Evolutionary conservation across 495 filamentous ascomycete species (phyloP).

Genomic region (Alectoria sarmentosa): DNA sequence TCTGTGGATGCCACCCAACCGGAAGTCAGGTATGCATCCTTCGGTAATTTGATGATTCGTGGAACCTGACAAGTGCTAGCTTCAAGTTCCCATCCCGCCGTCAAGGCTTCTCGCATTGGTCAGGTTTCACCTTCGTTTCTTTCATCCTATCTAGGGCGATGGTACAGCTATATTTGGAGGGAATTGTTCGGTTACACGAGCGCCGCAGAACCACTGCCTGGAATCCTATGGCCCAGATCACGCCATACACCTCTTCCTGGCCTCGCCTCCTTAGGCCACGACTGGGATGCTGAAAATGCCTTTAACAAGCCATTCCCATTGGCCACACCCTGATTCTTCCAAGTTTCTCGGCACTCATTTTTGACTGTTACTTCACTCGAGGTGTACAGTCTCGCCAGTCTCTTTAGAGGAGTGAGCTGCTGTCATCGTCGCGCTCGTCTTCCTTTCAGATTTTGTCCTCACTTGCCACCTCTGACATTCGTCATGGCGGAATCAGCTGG

Average conservation of each 20-base stretch:
- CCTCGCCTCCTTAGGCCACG: not conserved
- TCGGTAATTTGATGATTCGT: not conserved
- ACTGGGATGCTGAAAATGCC: not conserved
- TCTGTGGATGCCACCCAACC: not conserved
- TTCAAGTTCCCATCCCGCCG: not conserved
- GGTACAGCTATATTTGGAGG: not conserved
- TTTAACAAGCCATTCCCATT: not conserved
- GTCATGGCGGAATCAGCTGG: slow-evolving; percentile 10
- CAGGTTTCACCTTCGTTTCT: not conserved
- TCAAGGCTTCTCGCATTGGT: not conserved
- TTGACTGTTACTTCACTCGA: not conserved
- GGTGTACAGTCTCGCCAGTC: not conserved
- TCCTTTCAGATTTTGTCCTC: not conserved
- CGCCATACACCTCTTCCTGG: not conserved
- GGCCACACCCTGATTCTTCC: not conserved
- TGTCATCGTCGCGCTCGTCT: not conserved
- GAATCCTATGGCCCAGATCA: not conserved
- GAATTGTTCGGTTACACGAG: not conserved
- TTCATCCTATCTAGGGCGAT: not conserved
- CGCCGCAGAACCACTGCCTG: not conserved
- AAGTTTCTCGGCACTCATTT: not conserved
- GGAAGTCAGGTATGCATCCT: not conserved
- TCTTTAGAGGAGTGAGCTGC: not conserved
- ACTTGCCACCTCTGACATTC: not conserved
- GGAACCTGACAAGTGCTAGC: not conserved